Base-by-base conservation (phyloP, 2,329 filamentous ascomycete species). In the Zasmidium angulare region DNA sequence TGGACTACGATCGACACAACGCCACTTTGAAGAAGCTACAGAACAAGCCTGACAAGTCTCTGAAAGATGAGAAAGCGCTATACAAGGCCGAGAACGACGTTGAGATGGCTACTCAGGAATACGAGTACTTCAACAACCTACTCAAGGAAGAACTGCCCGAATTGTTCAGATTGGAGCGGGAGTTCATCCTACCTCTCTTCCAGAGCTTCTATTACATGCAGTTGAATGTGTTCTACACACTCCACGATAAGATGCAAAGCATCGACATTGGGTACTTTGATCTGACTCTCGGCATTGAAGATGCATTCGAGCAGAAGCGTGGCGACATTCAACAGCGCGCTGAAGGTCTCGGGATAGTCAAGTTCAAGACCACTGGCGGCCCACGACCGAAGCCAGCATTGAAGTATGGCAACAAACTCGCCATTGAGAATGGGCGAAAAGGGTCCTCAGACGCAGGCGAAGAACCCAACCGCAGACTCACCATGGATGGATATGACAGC, bases 131-230 rank as follows among this genome's bases (percentile, higher is more conserved):
- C 82, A 99, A 99, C 79, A 91, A 97, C 71, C 81, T 99, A 53
- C 84, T 99, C 62, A 99, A 99, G 79, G 91, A 96, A 19, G 95
- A 99, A 78, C 81, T 99, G 63, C 95, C 95, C 24, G 91, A 92
- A 76, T 84, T 99, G 11, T 99, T 99, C 76, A 76, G 80, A 7
- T 85, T 99, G 19, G 95, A 99, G 76, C 86, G 88, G 64, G 89
- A 98, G 75, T 98, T 99, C 75, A 99, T 99, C 75, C 88, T 91
- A 67, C 95, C 95, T 2, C 85, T 99, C 7, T 99, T 99, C 82
- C 95, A 98, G 75, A 96, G 91, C 10, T 99, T 99, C 80, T 99
- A 99, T 79, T 99, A 98, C 81, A 99, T 99, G 95, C 95, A 99
- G 77, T 85, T 99, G 66, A 99, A 99, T 76, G 91, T 99, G 66